Conservation (phyloP, 305 asterid species). For the Striga hermonthica region DNA sequence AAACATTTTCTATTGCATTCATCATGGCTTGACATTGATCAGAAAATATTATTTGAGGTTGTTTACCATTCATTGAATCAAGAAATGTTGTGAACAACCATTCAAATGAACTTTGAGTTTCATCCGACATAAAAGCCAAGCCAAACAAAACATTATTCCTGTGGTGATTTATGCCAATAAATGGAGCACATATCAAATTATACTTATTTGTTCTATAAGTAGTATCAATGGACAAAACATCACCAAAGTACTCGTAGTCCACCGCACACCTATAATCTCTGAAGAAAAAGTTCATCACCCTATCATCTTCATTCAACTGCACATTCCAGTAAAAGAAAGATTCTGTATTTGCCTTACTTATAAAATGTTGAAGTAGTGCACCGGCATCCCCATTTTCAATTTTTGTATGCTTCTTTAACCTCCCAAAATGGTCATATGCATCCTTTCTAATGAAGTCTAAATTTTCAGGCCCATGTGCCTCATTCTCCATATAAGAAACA, state of each 20-base stretch:
- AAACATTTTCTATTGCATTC: not conserved
- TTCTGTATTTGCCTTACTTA: not conserved
- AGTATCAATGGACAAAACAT: not conserved
- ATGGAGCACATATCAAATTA: not conserved
- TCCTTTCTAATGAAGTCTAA: not conserved
- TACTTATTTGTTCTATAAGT: not conserved
- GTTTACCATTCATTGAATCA: not conserved
- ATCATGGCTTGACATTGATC: conserved; percentile 9
- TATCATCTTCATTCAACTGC: not conserved
- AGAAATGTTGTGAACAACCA: conserved; percentile 4
- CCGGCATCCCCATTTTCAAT: not conserved
- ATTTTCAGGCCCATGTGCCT: not conserved
- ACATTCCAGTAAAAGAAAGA: not conserved
- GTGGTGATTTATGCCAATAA: too few relatives aligned
- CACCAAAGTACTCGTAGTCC: not conserved
- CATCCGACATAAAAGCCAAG: not conserved
- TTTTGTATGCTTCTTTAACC: not conserved
- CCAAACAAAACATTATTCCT: too few relatives aligned
- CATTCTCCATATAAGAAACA: not conserved
- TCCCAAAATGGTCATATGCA: not conserved
- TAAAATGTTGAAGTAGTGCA: not conserved
- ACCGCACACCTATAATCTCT: not conserved
- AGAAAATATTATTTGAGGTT: not conserved
- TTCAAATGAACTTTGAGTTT: conserved; percentile 3
- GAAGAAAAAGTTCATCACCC: not conserved